phyloP scores from a whole-genome alignment of 352 stramenopile genomes.

The Globisporangium ultimum region DNA sequence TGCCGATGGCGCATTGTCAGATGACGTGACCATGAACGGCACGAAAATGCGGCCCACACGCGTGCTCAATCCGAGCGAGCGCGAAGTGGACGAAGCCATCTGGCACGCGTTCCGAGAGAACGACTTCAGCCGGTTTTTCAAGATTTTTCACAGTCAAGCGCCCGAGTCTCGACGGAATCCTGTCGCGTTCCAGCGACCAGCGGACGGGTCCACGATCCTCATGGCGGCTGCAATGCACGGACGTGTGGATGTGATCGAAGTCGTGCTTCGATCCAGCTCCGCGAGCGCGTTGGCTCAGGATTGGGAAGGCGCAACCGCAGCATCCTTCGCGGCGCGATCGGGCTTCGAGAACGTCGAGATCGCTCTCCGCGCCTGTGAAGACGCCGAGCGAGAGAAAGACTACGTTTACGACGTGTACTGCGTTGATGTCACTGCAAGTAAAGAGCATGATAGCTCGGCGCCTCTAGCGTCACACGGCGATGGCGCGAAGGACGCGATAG shows the following conservation, averaged over 20 bases:
- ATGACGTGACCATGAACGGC: slow-evolving; percentile 52
- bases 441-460: slow-evolving; percentile 16
- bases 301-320: slow-evolving; percentile 53
- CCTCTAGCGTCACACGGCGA: slow-evolving; percentile 1
- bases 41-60: slow-evolving; percentile 47
- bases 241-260: slow-evolving; percentile 77
- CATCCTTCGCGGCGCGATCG: slow-evolving; percentile 51
- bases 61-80: slow-evolving; percentile 77
- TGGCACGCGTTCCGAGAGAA: slow-evolving; percentile 77
- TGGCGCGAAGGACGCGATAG: slow-evolving; percentile 6
- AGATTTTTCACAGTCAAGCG: slow-evolving; percentile 41
- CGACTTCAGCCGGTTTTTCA: slow-evolving; percentile 79
- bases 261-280: slow-evolving; percentile 42
- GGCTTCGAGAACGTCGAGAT: slow-evolving; percentile 57
- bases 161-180: slow-evolving; percentile 41
- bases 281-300: slow-evolving; percentile 59
- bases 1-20: not conserved
- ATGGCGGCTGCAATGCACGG: slow-evolving; percentile 78
- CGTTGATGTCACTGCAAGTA: slow-evolving; percentile 58
- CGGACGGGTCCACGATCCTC: slow-evolving; percentile 66
- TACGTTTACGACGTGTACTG: slow-evolving; percentile 88
- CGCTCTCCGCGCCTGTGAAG: slow-evolving; percentile 68
- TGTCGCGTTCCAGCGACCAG: slow-evolving; percentile 61
- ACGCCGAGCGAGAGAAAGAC: slow-evolving; percentile 72
- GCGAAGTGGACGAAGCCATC: slow-evolving; percentile 74